Conservation (phyloP, 805 yeast genomes). For the Ascoidea tarda region DNA sequence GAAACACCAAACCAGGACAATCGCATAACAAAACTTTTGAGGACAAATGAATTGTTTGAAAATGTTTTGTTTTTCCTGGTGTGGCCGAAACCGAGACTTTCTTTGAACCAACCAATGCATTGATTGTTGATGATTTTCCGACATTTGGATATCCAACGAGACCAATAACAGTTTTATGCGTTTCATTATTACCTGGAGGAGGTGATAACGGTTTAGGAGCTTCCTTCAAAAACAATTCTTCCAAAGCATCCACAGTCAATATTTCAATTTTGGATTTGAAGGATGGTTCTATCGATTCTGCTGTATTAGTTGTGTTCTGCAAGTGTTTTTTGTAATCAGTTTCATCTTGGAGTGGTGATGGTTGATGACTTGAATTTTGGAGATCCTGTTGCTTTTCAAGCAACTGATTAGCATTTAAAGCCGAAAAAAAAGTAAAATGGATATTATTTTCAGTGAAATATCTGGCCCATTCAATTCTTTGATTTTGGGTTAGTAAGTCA, state of each 20-base stretch:
- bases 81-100: slow-evolving; percentile 97
- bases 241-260: slow-evolving; percentile 73
- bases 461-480: slow-evolving; percentile 77
- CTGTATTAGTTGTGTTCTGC: slow-evolving; percentile 9
- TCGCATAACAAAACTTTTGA: slow-evolving; percentile 82
- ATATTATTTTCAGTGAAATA: slow-evolving; percentile 61
- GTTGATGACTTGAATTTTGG: slow-evolving; percentile 13
- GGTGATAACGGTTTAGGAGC: slow-evolving; percentile 58
- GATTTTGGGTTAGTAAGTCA: slow-evolving; percentile 65
- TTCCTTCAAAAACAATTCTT: slow-evolving; percentile 55
- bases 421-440: slow-evolving; percentile 84
- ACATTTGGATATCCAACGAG: slow-evolving; percentile 96
- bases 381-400: slow-evolving; percentile 48
- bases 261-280: slow-evolving; percentile 41
- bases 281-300: slow-evolving; percentile 3
- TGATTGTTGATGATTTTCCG: slow-evolving; percentile 95
- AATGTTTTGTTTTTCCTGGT: slow-evolving; percentile 98
- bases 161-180: slow-evolving; percentile 72
- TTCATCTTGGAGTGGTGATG: slow-evolving; percentile 11
- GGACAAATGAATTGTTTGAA: slow-evolving; percentile 85
- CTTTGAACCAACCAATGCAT: slow-evolving; percentile 90
- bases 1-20: slow-evolving; percentile 98
- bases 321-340: slow-evolving; percentile 15
- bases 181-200: slow-evolving; percentile 40
- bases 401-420: slow-evolving; percentile 66